Percentiles rank a stretch among this genome's conserved stretches.
Evolutionary conservation across 2,329 filamentous ascomycete species (phyloP).

Genomic region (Fusarium udum): DNA sequence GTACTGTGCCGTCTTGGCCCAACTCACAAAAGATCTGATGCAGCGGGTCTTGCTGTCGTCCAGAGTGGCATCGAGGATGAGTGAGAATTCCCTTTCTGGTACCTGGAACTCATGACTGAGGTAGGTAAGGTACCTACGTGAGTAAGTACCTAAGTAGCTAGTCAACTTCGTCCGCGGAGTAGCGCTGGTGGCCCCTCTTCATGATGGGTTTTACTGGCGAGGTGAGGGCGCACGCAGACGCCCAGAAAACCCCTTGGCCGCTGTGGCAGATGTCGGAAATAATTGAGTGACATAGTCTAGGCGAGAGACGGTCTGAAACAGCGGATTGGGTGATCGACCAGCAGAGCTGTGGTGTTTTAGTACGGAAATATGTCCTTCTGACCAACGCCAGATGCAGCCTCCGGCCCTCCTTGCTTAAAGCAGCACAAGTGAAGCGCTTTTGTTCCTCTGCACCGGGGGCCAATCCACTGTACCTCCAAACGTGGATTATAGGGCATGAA

Average conservation of each 20-base stretch:
- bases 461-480: background rate
- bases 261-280: slow-evolving; percentile 16
- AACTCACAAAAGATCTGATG: slow-evolving; percentile 19
- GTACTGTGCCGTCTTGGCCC: slow-evolving; percentile 28
- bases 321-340: slow-evolving; percentile 19
- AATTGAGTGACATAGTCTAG: slow-evolving; percentile 6
- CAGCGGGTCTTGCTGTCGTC: slow-evolving; percentile 13
- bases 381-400: slow-evolving; percentile 22
- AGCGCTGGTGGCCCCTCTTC: slow-evolving; percentile 28
- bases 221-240: slow-evolving; percentile 22
- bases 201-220: slow-evolving; percentile 22
- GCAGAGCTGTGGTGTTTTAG: background rate
- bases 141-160: too few relatives aligned
- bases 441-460: slow-evolving; percentile 6
- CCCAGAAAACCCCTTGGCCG: slow-evolving; percentile 13
- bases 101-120: slow-evolving; percentile 28
- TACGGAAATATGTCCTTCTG: slow-evolving; percentile 27
- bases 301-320: slow-evolving; percentile 8
- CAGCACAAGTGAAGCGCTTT: background rate
- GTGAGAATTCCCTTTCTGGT: slow-evolving; percentile 21
- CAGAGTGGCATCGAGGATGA: slow-evolving; percentile 3
- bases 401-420: slow-evolving; percentile 4
- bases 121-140: background rate
- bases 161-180: slow-evolving; percentile 3
- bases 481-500: background rate